Percentiles rank a stretch among this genome's conserved stretches.
Conservation (phyloP, 148 eudicot species). For the Cornus florida region DNA sequence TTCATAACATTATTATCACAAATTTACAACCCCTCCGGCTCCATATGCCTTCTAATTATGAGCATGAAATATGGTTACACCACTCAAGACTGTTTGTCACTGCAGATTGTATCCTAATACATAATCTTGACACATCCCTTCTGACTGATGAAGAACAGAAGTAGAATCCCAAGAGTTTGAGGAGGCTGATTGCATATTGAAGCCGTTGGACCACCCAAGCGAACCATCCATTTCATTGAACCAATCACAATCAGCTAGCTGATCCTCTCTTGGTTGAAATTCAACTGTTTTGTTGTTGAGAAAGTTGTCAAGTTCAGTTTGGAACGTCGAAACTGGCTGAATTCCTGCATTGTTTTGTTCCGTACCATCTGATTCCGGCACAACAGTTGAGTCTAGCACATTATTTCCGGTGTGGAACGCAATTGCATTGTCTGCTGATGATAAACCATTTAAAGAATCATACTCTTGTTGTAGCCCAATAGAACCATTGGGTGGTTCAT, state of each 20-base stretch:
- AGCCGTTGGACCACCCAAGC: constrained; percentile 45
- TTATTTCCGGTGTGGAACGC: constrained; percentile 7
- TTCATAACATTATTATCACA: no score
- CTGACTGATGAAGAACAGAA: constrained; percentile 23
- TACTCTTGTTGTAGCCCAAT: constrained; percentile 15
- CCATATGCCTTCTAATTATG: not conserved
- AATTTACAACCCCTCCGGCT: no score
- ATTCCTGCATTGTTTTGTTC: constrained; percentile 16
- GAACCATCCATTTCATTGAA: constrained; percentile 39
- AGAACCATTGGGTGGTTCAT: not conserved
- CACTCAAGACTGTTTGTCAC: constrained; percentile 1
- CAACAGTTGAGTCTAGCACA: constrained; percentile 13
- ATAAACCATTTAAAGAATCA: constrained; percentile 10
- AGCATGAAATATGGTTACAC: not conserved
- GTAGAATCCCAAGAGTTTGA: constrained; percentile 41
- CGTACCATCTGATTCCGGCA: constrained; percentile 1
- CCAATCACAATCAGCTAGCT: constrained; percentile 36
- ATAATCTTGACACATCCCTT: constrained; percentile 35
- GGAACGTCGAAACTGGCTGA: constrained; percentile 21
- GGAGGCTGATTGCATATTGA: constrained; percentile 31
- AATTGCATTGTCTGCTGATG: constrained; percentile 14
- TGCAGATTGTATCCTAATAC: constrained; percentile 24
- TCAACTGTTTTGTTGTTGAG: constrained; percentile 23
- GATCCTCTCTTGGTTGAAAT: constrained; percentile 4
- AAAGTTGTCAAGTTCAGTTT: constrained; percentile 39